A percentile compares a stretch with the other conserved stretches of the same genome.
Evolutionary conservation across 2,329 filamentous ascomycete species (phyloP).

Genomic region (Nemania bipapillata): DNA sequence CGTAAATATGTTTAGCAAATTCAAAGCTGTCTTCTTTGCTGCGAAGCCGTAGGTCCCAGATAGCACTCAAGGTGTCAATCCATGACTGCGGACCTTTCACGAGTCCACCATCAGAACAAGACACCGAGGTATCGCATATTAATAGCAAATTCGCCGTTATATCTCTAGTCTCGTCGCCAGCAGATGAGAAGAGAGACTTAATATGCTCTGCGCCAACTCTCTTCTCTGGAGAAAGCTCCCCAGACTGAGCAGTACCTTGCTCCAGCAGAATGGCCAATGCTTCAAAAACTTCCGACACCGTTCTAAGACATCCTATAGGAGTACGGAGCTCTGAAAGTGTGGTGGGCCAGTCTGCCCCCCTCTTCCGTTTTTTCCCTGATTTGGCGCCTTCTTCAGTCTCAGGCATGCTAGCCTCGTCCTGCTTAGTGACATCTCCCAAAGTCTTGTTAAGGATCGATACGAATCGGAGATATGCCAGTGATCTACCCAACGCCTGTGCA

Average conservation of each 20-base stretch:
- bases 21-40: conserved; percentile 60
- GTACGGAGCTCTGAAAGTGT: conserved; percentile 56
- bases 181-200: conserved; percentile 65
- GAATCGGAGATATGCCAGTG: conserved; percentile 76
- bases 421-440: conserved; percentile 65
- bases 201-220: conserved; percentile 68
- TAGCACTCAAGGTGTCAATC: conserved; percentile 58
- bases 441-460: conserved; percentile 72
- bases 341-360: conserved; percentile 53
- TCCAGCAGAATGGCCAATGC: conserved; percentile 60
- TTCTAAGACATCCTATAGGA: conserved; percentile 56
- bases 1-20: conserved; percentile 61
- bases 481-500: conserved; percentile 73
- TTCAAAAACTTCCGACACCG: conserved; percentile 61
- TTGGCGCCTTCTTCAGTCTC: conserved; percentile 44
- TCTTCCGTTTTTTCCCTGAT: conserved; percentile 56
- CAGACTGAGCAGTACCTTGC: conserved; percentile 55
- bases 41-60: conserved; percentile 68
- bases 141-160: conserved; percentile 60
- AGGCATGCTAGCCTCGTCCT: conserved; percentile 29
- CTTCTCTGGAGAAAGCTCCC: conserved; percentile 53
- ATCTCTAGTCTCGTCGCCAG: conserved; percentile 60
- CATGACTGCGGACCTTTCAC: conserved; percentile 58
- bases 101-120: conserved; percentile 49
- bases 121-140: conserved; percentile 58